Evolutionary conservation across 768 basidiomycete species (phyloP), one percentile per base, ranked within the genome.

Genomic region (Naganishia kalamii): DNA sequence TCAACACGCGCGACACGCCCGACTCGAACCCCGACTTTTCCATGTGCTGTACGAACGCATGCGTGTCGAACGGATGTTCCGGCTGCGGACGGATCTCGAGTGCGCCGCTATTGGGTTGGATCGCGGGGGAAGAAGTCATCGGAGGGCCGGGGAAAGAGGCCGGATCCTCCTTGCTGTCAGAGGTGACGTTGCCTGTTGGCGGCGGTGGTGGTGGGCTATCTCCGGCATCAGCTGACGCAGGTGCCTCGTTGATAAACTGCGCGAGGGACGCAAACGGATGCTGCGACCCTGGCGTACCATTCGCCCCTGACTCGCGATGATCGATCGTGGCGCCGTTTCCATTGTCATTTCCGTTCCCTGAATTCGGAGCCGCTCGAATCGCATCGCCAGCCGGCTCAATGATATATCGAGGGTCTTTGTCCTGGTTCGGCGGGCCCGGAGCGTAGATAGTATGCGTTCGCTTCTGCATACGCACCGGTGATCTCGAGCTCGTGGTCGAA

Each of bases 21-120:
- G 67, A 51, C 25, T 47, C 50, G 32, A 80, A 68, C 8, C 70
- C 75, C 21, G 71, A 68, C 43, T 71, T 71, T 63, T 80, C 78
- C 25, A 81, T 71, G 50, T 73, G 72, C 5, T 70, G 66, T 8
- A 80, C 79, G 67, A 81, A 80, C 0, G 74, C 76, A 49, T 80
- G 78, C 1, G 80, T 80, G 60, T 80, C 78, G 70, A 81, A 81
- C 0, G 80, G 80, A 54, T 79, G 75, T 21, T 65, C 48, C 30
- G 65, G 50, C 32, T 33, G 52, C 10, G 62, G 62, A 30, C 41
- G 35, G 54, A 25, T 57, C 32, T 57, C 23, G 4, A 57, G 10
- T 25, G 35, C 54, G 13, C 33, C 13, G n/a, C 54, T 25, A 5
- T n/a, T n/a, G 51, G 30, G 21, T 13, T 29, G 19, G 35, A 32